Evolutionary conservation across 257 asterid genomes (phyloP).

Genomic region (Scutellaria barbata): DNA sequence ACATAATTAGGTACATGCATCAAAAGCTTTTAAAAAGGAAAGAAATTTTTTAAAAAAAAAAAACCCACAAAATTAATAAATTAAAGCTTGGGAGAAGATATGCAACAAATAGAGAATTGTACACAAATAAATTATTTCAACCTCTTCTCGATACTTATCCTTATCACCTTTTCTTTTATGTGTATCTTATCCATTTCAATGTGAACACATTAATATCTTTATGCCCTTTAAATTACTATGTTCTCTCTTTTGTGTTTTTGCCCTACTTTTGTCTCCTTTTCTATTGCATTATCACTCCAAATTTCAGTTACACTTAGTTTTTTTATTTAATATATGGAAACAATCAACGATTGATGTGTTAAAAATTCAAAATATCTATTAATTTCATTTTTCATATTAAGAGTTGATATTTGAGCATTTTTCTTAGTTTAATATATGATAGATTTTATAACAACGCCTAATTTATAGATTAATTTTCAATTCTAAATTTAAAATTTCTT

Average conservation of each 20-base stretch:
- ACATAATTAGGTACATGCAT: neutral
- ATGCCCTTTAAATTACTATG: conserved; percentile 8
- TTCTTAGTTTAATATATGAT: too few relatives aligned
- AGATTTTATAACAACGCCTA: too few relatives aligned
- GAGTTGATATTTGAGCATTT: too few relatives aligned
- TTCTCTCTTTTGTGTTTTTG: neutral
- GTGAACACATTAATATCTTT: conserved; percentile 26
- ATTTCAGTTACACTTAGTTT: neutral
- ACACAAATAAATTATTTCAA: neutral
- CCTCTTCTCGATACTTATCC: conserved; percentile 32
- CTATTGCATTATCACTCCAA: neutral
- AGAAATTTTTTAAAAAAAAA: neutral
- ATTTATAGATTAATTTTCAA: too few relatives aligned
- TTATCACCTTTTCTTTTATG: conserved; percentile 12
- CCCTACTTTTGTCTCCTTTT: conserved; percentile 23
- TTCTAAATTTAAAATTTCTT: too few relatives aligned
- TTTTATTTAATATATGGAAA: too few relatives aligned
- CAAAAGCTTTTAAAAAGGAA: neutral
- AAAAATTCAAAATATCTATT: too few relatives aligned
- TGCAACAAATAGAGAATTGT: conserved; percentile 18
- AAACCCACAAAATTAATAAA: neutral
- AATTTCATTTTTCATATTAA: too few relatives aligned
- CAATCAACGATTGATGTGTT: too few relatives aligned
- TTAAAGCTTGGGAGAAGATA: conserved; percentile 12
- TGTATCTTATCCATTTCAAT: conserved; percentile 31